Base-by-base conservation (phyloP, 1,284 basidiomycete species). In the Cystobasidium slooffiae region DNA sequence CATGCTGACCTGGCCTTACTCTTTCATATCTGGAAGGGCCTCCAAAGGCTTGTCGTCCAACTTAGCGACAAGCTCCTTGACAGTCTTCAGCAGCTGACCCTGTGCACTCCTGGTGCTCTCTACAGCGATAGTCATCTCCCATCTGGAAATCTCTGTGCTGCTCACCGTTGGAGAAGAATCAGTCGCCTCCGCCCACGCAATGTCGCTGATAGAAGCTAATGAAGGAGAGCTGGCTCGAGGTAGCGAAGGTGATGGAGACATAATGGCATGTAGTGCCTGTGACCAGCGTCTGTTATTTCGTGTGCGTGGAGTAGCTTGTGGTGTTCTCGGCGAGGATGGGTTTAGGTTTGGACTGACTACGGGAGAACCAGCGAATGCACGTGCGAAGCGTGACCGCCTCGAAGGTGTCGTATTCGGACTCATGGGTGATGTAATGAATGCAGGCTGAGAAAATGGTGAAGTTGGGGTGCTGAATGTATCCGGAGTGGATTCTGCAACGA, bases 161-260 rank as follows among this genome's bases (percentile, higher is more conserved):
- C 49, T 59, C 18, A 64, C 61, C 41, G 49, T 61, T 1, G 64
- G 64, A 22, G 43, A 49, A 18, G 68, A 59, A 18, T 46, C 39
- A 22, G 46, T 59, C 9, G 52, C 41, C 31, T 63, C 61, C 6
- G 61, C 61, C 61, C 61, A 63, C 10, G 61, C 44, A 41, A 63
- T 63, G 20, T 59, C 55, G 6, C 46, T 46, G 6, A 46, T 12
- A 9, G 68, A 61, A 16, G 68, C 52, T 46, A 49, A 46, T 24
- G 39, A 52, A 41, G 37, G 64, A 1, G 43, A 49, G 8, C 44
- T 18, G 3, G 56, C 18, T 46, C 68, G 43, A 5, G 59, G 47
- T 8, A 72, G 49, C 12, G 69, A 62, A 14, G 69, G 69, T 18
- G 69, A 72, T 18, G 69, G 69, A 3, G 59, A 53, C 20, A 72